Percentiles rank a stretch among this genome's conserved stretches.
Evolutionary conservation across 2,329 filamentous ascomycete species (phyloP).

Genomic region (Aspergillus melleus): DNA sequence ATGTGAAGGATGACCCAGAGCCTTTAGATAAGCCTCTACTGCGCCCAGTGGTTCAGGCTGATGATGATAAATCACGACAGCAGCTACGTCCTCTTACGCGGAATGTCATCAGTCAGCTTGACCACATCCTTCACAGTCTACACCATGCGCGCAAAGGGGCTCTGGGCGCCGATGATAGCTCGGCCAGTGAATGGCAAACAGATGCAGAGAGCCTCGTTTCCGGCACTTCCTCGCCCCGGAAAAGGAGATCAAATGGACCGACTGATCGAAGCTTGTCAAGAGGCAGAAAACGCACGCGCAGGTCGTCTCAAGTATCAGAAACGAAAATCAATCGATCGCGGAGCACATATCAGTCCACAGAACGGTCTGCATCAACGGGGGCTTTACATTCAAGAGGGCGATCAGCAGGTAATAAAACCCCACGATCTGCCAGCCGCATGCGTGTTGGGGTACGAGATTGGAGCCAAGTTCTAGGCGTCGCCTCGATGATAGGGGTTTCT

Average conservation of each 20-base stretch:
- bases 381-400: slow-evolving; percentile 14
- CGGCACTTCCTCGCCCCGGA: slow-evolving; percentile 12
- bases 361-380: neutral
- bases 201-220: slow-evolving; percentile 29
- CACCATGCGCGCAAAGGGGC: slow-evolving; percentile 65
- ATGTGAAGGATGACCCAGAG: slow-evolving; percentile 22
- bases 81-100: slow-evolving; percentile 68
- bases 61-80: slow-evolving; percentile 67
- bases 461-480: slow-evolving; percentile 80
- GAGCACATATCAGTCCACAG: slow-evolving; percentile 8
- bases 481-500: slow-evolving; percentile 71
- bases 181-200: slow-evolving; percentile 28
- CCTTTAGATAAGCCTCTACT: slow-evolving; percentile 11
- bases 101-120: slow-evolving; percentile 69
- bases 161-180: slow-evolving; percentile 25
- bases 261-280: slow-evolving; percentile 20
- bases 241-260: slow-evolving; percentile 1
- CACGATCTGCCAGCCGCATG: slow-evolving; percentile 10
- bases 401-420: slow-evolving; percentile 16
- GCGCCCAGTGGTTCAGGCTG: slow-evolving; percentile 60
- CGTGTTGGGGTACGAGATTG: slow-evolving; percentile 64
- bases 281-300: slow-evolving; percentile 25
- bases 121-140: slow-evolving; percentile 68
- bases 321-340: slow-evolving; percentile 9
- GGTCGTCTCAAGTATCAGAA: slow-evolving; percentile 8